phyloP scores from a whole-genome alignment of 2,329 filamentous ascomycete genomes.

The Simplicillium sp. region DNA sequence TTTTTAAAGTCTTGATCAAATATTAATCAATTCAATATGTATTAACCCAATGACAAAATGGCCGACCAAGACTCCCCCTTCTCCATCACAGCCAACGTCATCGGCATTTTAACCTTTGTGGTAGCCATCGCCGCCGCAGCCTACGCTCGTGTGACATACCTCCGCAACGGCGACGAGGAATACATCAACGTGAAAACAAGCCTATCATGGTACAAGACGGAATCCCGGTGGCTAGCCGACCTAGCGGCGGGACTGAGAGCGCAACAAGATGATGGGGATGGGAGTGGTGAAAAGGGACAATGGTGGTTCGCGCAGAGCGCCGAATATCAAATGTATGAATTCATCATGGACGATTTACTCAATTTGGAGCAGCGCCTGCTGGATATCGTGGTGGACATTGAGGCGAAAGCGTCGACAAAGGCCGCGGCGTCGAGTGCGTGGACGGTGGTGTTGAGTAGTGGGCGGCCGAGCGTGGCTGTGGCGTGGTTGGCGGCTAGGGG shows the following conservation, averaged over 20 bases:
- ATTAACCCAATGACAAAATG: constrained; percentile 11
- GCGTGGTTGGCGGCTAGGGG: constrained; percentile 33
- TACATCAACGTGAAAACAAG: constrained; percentile 37
- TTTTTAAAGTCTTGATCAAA: too few relatives aligned
- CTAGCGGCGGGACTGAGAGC: constrained; percentile 23
- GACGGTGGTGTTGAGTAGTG: constrained; percentile 27
- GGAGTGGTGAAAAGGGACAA: neutral
- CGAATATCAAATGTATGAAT: constrained; percentile 37
- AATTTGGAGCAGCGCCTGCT: constrained; percentile 33
- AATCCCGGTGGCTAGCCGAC: constrained; percentile 33
- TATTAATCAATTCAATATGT: too few relatives aligned
- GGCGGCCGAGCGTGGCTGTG: constrained; percentile 27
- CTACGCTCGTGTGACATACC: constrained; percentile 33
- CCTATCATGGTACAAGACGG: constrained; percentile 39
- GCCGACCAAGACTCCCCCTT: constrained; percentile 29
- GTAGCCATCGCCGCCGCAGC: constrained; percentile 31
- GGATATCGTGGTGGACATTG: constrained; percentile 33
- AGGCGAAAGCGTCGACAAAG: constrained; percentile 16
- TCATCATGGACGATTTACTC: constrained; percentile 35
- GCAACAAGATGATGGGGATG: constrained; percentile 10
- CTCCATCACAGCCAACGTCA: constrained; percentile 31
- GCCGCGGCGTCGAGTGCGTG: constrained; percentile 15
- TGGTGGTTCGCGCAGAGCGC: constrained; percentile 7
- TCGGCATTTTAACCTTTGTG: constrained; percentile 37
- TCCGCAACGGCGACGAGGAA: constrained; percentile 35